Evolutionary conservation across 192 early-diverging fungal genomes (phyloP).

Genomic region (Podila epicladia): DNA sequence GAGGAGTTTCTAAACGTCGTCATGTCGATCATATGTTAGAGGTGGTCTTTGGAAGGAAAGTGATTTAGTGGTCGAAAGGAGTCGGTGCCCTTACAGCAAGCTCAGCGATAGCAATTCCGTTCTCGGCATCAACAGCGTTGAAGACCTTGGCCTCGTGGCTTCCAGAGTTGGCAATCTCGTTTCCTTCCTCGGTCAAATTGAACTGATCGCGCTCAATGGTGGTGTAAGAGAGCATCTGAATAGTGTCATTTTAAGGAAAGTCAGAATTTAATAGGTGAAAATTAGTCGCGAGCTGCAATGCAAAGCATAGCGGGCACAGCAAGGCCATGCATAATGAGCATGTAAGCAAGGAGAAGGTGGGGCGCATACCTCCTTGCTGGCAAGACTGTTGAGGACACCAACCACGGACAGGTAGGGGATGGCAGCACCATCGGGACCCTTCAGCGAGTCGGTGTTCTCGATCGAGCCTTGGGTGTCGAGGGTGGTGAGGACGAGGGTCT

Average conservation of each 20-base stretch:
- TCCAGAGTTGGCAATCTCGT: slow-evolving; percentile 84
- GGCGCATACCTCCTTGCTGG: slow-evolving; percentile 78
- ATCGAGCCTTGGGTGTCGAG: slow-evolving; percentile 80
- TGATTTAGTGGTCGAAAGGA: not conserved
- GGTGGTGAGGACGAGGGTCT: slow-evolving; percentile 66
- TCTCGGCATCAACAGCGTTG: slow-evolving; percentile 79
- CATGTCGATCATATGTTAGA: not conserved
- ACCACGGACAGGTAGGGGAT: slow-evolving; percentile 77
- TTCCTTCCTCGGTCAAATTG: slow-evolving; percentile 89
- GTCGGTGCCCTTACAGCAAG: slow-evolving; percentile 66
- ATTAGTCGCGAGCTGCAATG: slow-evolving; percentile 15
- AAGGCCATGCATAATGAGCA: not conserved
- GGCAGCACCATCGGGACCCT: slow-evolving; percentile 59
- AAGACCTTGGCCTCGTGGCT: slow-evolving; percentile 96
- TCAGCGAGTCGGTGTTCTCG: slow-evolving; percentile 72
- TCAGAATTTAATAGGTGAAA: not conserved
- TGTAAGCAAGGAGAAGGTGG: not conserved
- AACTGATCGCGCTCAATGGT: slow-evolving; percentile 83
- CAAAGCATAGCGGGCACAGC: slow-evolving; percentile 1
- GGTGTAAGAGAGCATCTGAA: slow-evolving; percentile 83
- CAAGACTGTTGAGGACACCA: slow-evolving; percentile 87
- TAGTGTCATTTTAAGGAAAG: not conserved
- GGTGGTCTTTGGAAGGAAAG: not conserved
- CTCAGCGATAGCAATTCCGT: slow-evolving; percentile 89
- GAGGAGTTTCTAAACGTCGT: slow-evolving; percentile 55